phyloP scores from a whole-genome alignment of 2,329 filamentous ascomycete genomes.

The Colletotrichum chrysophilum region DNA sequence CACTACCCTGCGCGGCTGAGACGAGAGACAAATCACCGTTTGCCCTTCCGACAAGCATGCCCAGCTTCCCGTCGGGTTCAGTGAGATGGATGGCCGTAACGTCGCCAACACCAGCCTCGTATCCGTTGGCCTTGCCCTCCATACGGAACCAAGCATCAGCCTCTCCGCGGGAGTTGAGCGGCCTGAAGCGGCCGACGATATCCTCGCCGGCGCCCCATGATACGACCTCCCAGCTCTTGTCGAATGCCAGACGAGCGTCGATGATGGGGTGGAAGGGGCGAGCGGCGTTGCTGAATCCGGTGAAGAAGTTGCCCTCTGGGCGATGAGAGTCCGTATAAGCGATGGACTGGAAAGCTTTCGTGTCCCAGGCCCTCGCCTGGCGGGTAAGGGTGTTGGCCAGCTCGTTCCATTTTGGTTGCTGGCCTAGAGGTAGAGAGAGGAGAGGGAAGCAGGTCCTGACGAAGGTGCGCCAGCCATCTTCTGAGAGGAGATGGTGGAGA shows the following conservation, averaged over 20 bases:
- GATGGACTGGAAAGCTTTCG: slow-evolving; percentile 40
- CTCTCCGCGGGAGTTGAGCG: slow-evolving; percentile 25
- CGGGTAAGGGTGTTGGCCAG: slow-evolving; percentile 53
- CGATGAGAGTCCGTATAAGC: slow-evolving; percentile 31
- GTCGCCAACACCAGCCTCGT: slow-evolving; percentile 52
- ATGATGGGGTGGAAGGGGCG: slow-evolving; percentile 50
- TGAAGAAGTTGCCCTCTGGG: slow-evolving; percentile 19
- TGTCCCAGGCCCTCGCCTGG: slow-evolving; percentile 59
- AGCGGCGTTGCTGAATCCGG: neutral
- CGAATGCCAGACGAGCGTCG: slow-evolving; percentile 45
- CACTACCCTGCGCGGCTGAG: slow-evolving; percentile 39
- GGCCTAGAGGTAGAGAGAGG: slow-evolving; percentile 34
- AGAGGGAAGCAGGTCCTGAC: slow-evolving; percentile 49
- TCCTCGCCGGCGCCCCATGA: slow-evolving; percentile 59
- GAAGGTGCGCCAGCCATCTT: slow-evolving; percentile 56
- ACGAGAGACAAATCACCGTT: slow-evolving; percentile 54
- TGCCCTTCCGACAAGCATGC: slow-evolving; percentile 52
- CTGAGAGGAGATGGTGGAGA: slow-evolving; percentile 41
- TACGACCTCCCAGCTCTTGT: slow-evolving; percentile 48
- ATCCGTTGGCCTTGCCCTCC: slow-evolving; percentile 43
- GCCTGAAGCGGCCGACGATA: slow-evolving; percentile 47
- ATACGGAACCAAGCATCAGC: slow-evolving; percentile 27
- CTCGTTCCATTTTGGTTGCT: slow-evolving; percentile 35
- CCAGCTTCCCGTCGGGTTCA: slow-evolving; percentile 33
- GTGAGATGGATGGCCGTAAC: slow-evolving; percentile 53